Evolutionary conservation across 768 basidiomycete genomes (phyloP), one percentile per base, ranked within the genome.

Genomic region (Hemileccinum impolitum): DNA sequence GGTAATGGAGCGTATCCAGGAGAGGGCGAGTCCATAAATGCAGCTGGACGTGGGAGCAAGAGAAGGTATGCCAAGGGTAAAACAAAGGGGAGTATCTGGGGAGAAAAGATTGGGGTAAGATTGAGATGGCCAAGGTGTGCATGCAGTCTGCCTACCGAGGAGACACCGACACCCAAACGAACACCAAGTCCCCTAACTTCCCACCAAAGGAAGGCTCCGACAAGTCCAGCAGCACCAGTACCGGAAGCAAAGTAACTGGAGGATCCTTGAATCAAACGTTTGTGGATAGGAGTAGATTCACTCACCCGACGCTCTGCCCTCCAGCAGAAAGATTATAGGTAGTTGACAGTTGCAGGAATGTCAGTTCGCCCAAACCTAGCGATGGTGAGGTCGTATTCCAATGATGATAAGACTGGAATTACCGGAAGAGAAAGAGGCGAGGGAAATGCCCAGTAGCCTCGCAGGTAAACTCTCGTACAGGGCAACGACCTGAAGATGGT

Each of bases 201-300:
- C 95, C 95, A 98, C 96, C 96, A 98, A 12, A 96, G 61, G 34
- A 88, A 87, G 0, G 95, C 93, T 7, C 95, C 95, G 1, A 85
- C 87, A 1, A 99, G 79, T 0, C 95, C 95, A 0, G 95, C 95
- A 5, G 88, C 91, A 1, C 95, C 95, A 0, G 95, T 98, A 0
- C 95, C 95, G 9, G 87, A 86, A 7, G 94, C 85, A 67, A 97
- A 99, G 61, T 93, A 96, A 5, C 88, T 89, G 37, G 3, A 31
- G 7, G 11, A n/a, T 12, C 4, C 1, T 39, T n/a, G 14, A 48
- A 43, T 28, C 7, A 30, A 39, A 17, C 5, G 3, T 14, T 26
- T 1, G 15, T n/a, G 11, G 6, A 31, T 18, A 1, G 0, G 13
- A 43, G 13, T 13, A 17, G 43, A 39, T 14, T 0, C 5, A 57